These are phyloP conservation scores for Cyberlindnera subsufficiens DNA, from an alignment of 805 yeast genomes.

Conservation along the genomic window DNA sequence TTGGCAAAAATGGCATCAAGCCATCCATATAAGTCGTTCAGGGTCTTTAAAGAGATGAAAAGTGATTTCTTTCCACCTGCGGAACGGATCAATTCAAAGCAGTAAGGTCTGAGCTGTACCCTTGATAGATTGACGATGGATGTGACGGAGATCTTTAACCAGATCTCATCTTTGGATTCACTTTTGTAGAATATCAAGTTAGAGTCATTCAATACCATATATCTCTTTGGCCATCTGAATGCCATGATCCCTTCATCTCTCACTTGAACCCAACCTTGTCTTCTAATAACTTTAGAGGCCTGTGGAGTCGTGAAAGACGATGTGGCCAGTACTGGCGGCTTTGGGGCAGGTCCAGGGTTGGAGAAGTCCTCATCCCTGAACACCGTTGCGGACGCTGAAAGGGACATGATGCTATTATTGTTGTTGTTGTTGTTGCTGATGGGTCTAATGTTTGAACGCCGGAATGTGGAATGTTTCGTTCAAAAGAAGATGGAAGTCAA, in stretches of 20 bases:
- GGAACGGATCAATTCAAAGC: slow-evolving; percentile 63
- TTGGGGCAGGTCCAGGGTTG: slow-evolving; percentile 52
- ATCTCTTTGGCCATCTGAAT: slow-evolving; percentile 90
- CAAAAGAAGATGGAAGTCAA: too few species aligned
- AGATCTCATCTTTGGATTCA: slow-evolving; percentile 46
- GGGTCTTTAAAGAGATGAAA: slow-evolving; percentile 68
- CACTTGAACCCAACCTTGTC: slow-evolving; percentile 84
- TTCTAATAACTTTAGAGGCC: slow-evolving; percentile 21
- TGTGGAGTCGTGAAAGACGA: slow-evolving; percentile 19
- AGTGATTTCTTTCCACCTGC: slow-evolving; percentile 48
- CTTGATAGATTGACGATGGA: slow-evolving; percentile 60
- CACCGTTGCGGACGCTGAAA: slow-evolving; percentile 39
- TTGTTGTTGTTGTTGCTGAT: not conserved
- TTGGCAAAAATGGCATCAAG: slow-evolving; percentile 78
- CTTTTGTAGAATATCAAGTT: slow-evolving; percentile 69
- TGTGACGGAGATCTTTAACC: slow-evolving; percentile 48
- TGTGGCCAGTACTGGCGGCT: slow-evolving; percentile 35
- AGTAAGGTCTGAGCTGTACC: slow-evolving; percentile 66
- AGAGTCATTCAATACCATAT: slow-evolving; percentile 69
- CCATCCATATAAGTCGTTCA: slow-evolving; percentile 83
- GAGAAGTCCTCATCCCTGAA: slow-evolving; percentile 40
- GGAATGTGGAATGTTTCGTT: not conserved
- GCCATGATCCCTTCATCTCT: slow-evolving; percentile 89
- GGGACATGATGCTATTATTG: slow-evolving; percentile 15
- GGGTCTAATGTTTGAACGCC: not conserved